Conservation (phyloP, 1,284 basidiomycete genomes). For the Coniferiporia weirii region DNA sequence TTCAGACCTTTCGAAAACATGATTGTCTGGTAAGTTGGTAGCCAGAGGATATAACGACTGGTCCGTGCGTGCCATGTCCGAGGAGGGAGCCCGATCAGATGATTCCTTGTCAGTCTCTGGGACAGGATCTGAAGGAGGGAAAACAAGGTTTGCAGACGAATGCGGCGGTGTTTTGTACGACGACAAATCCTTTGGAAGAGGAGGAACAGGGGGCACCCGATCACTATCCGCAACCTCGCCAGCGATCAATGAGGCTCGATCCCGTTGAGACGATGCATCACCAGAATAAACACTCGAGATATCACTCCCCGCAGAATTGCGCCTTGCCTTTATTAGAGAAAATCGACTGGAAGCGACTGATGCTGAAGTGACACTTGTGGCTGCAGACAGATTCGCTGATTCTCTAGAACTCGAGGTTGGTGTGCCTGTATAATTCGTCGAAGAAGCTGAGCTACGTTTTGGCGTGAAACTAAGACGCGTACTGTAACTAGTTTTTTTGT, state of each 20-base stretch:
- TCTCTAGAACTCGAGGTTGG: conserved; percentile 75
- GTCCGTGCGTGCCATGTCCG: conserved; percentile 44
- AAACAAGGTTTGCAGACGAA: conserved; percentile 45
- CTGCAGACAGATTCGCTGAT: conserved; percentile 71
- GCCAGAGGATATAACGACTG: not conserved
- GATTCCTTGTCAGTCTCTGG: conserved; percentile 35
- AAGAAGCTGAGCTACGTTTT: conserved; percentile 86
- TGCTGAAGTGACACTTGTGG: conserved; percentile 72
- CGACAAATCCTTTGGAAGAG: conserved; percentile 87
- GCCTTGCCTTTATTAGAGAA: conserved; percentile 50
- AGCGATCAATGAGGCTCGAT: conserved; percentile 58
- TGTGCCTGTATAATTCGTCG: conserved; percentile 76
- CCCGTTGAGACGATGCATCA: conserved; percentile 57
- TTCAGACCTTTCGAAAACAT: not conserved
- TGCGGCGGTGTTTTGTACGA: conserved; percentile 66
- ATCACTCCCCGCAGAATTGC: conserved; percentile 86
- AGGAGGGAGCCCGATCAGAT: conserved; percentile 41
- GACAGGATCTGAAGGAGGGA: conserved; percentile 39
- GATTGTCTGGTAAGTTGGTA: not conserved
- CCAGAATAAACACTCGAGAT: conserved; percentile 67
- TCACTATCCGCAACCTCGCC: conserved; percentile 56
- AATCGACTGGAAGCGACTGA: conserved; percentile 62
- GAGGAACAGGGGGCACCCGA: conserved; percentile 82
- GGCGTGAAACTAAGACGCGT: conserved; percentile 67
- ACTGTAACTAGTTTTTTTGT: conserved; percentile 51